phyloP scores from a whole-genome alignment of 192 early-diverging fungal genomes.

The Coemansia sp. region DNA sequence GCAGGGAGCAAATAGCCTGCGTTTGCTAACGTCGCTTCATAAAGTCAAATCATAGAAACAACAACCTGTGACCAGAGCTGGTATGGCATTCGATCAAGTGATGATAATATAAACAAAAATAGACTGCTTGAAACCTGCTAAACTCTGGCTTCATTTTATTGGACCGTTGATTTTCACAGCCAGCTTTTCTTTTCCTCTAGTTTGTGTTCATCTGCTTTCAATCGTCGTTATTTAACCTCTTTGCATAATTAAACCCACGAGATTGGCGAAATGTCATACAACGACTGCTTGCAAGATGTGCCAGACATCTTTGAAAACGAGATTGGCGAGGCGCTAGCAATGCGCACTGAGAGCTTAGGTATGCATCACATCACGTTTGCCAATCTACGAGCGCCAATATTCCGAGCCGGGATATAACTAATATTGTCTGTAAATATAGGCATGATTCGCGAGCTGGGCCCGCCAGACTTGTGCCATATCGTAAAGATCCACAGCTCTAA shows the following conservation, averaged over 20 bases:
- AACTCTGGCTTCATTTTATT: too few species aligned
- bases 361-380: slow-evolving; percentile 10
- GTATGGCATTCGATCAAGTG: too few species aligned
- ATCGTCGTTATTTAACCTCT: too few species aligned
- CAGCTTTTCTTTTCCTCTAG: too few species aligned
- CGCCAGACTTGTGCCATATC: slow-evolving; percentile 96
- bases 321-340: slow-evolving; percentile 79
- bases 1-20: background rate
- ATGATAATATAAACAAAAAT: too few species aligned
- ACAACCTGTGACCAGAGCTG: too few species aligned
- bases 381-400: background rate
- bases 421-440: slow-evolving; percentile 38
- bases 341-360: slow-evolving; percentile 91
- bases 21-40: too few species aligned
- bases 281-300: slow-evolving; percentile 76
- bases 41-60: too few species aligned
- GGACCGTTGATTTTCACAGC: too few species aligned
- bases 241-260: background rate
- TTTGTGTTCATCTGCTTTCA: too few species aligned
- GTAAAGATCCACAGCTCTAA: slow-evolving; percentile 77
- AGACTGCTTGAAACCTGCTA: too few species aligned
- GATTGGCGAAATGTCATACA: slow-evolving; percentile 31
- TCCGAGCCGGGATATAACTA: too few species aligned
- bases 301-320: slow-evolving; percentile 97
- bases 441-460: slow-evolving; percentile 88